Evolutionary conservation across 129 eudicot species (phyloP).

Genomic region (Logfia minima): DNA sequence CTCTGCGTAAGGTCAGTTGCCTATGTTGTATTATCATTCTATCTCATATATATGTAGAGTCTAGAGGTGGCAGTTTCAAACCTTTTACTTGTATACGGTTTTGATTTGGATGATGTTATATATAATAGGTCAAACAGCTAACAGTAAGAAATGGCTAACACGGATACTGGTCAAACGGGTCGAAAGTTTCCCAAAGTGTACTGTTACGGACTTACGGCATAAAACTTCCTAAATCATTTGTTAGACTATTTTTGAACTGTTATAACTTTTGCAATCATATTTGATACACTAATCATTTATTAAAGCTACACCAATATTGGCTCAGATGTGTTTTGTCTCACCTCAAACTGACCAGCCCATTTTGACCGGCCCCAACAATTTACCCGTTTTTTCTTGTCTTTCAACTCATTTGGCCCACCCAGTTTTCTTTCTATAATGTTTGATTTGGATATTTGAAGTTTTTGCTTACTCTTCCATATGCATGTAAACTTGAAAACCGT

Average conservation of each 20-base stretch:
- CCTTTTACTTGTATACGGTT: neutral
- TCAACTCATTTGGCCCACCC: neutral
- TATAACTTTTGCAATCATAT: too few relatives aligned
- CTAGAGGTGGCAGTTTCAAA: neutral
- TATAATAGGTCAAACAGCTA: neutral
- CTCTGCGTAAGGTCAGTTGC: constrained; percentile 70
- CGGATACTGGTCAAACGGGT: too few relatives aligned
- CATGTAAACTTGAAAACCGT: neutral
- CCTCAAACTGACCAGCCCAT: neutral
- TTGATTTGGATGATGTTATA: neutral
- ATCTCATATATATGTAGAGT: neutral
- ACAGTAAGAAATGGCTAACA: neutral
- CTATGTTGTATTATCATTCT: neutral
- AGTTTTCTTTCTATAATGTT: neutral
- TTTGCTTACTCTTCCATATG: neutral
- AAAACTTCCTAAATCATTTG: too few relatives aligned
- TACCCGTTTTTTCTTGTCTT: neutral
- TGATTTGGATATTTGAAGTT: neutral
- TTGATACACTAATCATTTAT: too few relatives aligned
- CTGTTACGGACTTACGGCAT: too few relatives aligned
- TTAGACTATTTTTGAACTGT: neutral
- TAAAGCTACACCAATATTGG: neutral
- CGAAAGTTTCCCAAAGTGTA: too few relatives aligned
- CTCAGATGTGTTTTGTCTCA: neutral
- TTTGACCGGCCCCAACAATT: neutral